phyloP scores from a whole-genome alignment of 768 basidiomycete genomes.

The Tricholoma terreum region DNA sequence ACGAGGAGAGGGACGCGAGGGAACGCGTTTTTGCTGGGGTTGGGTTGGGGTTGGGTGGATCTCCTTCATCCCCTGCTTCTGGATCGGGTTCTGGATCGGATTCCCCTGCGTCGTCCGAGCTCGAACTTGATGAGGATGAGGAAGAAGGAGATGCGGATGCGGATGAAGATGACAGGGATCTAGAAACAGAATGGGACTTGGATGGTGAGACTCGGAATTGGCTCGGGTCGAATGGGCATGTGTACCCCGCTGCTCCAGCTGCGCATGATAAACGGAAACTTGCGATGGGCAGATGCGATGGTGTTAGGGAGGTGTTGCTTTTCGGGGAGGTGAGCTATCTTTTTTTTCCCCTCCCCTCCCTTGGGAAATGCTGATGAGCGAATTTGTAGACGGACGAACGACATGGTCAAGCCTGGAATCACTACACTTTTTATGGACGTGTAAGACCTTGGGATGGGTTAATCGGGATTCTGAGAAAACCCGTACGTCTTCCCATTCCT shows the following conservation, averaged over 20 bases:
- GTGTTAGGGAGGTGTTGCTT: constrained; percentile 59
- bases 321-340: constrained; percentile 47
- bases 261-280: constrained; percentile 5
- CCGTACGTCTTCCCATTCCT: constrained; percentile 18
- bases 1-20: background rate
- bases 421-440: constrained; percentile 49
- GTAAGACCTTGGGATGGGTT: constrained; percentile 60
- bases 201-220: constrained; percentile 17
- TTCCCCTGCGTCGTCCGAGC: background rate
- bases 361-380: background rate
- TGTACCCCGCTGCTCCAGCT: constrained; percentile 18
- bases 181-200: constrained; percentile 18
- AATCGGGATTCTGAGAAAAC: constrained; percentile 47
- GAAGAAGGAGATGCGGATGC: constrained; percentile 1
- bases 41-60: constrained; percentile 2
- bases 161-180: constrained; percentile 8
- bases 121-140: background rate
- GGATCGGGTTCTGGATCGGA: background rate
- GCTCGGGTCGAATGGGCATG: constrained; percentile 12
- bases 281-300: constrained; percentile 37
- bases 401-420: constrained; percentile 47
- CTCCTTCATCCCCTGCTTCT: background rate
- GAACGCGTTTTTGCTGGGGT: background rate
- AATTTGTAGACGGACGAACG: constrained; percentile 38
- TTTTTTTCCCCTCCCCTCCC: constrained; percentile 3